Base-by-base conservation (phyloP, 2,329 filamentous ascomycete species). In the Rhynchosporium secalis region DNA sequence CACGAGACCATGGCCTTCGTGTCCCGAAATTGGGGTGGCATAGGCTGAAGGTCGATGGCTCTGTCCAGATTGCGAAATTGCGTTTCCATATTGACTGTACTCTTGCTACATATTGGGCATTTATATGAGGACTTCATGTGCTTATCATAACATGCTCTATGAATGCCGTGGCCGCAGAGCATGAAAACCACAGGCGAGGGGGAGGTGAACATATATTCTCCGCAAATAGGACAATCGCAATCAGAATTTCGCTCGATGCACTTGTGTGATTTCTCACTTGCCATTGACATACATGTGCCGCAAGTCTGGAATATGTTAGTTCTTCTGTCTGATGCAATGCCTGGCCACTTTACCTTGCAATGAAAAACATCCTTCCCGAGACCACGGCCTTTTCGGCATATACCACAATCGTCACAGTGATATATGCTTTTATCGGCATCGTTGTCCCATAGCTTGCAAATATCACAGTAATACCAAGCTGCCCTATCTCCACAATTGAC, bases 371-470 rank as follows among this genome's bases (percentile, higher is more conserved):
- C 95, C 74, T 96, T 98, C 3, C 95, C 94, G 36, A 99, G 79
- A 1, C 95, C 95, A 74, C 92, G 86, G 1, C 95, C 95, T 62
- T 93, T 88, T 62, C 95, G 85, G 74, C 95, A 99, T 65, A 99
- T 96, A 4, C 95, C 95, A 75, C 95, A 99, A 72, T 98, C 95
- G 72, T 87, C 85, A 75, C 95, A 99, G 74, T 99, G 95, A 73
- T 99, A 99, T 62, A 98, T 96, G 67, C 88, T 89, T 75, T 96
- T 97, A 68, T 86, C 88, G 60, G 87, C 85, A 69, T 97, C 91
- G 72, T 98, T 92, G 72, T 98, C 94, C 95, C 95, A 99, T 1
- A 99, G 82, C 77, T 97, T 97, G 81, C 95, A 99, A 60, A 95
- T 89, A 59, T 86, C 84, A 77, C 95, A 99, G 74, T 96, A 99